These are phyloP conservation scores for Candida gigantensis DNA, from an alignment of 1,139 yeast genomes.

Conservation along the genomic window DNA sequence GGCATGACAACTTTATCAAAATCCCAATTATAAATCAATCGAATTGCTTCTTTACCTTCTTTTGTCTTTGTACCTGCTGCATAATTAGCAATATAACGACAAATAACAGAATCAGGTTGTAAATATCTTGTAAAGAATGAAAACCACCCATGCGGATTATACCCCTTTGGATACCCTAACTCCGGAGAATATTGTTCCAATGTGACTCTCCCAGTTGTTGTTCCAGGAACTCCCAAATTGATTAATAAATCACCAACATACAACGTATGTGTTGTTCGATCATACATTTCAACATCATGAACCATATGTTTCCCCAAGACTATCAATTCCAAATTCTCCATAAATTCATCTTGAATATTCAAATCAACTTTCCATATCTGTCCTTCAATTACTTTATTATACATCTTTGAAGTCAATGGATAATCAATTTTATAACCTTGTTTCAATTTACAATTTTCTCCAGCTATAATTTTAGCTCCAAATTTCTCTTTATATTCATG, in stretches of 20 bases:
- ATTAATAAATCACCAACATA: conserved; percentile 53
- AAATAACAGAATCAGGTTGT: conserved; percentile 33
- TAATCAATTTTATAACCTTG: conserved; percentile 3
- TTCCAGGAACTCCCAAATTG: conserved; percentile 28
- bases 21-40: conserved; percentile 41
- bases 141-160: conserved; percentile 30
- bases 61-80: conserved; percentile 18
- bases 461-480: conserved; percentile 11
- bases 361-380: conserved; percentile 47
- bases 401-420: conserved; percentile 48
- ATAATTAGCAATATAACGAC: conserved; percentile 19
- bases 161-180: conserved; percentile 28
- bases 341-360: conserved; percentile 20
- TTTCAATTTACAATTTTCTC: conserved; percentile 6
- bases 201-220: conserved; percentile 14
- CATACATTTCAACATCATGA: conserved; percentile 49
- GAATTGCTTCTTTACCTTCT: conserved; percentile 33
- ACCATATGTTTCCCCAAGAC: conserved; percentile 48
- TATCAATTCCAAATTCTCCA: conserved; percentile 43
- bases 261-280: conserved; percentile 39
- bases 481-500: conserved; percentile 11
- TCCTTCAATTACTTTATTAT: conserved; percentile 55
- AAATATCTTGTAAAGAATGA: conserved; percentile 27
- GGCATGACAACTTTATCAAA: conserved; percentile 52
- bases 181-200: conserved; percentile 36